Evolutionary conservation across 2,329 filamentous ascomycete species (phyloP).

Genomic region (Monilinia vaccinii-corymbosi): DNA sequence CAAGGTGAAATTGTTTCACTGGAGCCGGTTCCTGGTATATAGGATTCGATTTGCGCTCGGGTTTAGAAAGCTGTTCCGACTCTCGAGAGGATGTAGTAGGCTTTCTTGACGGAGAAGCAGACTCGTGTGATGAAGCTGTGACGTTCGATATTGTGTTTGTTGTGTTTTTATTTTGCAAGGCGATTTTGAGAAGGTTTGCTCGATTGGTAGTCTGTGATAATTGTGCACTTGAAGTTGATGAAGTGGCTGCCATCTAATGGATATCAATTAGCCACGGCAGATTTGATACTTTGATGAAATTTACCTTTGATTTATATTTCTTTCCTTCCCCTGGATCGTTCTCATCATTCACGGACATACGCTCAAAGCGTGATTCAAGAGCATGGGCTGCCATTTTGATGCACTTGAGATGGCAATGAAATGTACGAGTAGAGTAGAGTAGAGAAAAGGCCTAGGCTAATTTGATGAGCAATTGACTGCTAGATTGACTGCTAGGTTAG

Average conservation of each 20-base stretch:
- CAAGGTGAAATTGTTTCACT: conserved; percentile 60
- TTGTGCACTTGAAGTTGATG: conserved; percentile 26
- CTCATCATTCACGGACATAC: conserved; percentile 82
- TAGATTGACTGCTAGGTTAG: conserved; percentile 14
- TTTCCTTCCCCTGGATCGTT: conserved; percentile 54
- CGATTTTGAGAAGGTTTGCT: conserved; percentile 78
- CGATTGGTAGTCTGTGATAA: conserved; percentile 49
- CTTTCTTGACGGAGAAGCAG: conserved; percentile 45
- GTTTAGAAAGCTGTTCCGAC: conserved; percentile 41
- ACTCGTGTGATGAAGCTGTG: conserved; percentile 53
- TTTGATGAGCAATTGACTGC: background rate
- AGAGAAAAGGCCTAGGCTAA: background rate
- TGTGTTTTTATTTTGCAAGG: conserved; percentile 68
- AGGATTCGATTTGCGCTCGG: conserved; percentile 42
- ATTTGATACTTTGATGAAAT: conserved; percentile 15
- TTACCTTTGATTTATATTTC: conserved; percentile 69
- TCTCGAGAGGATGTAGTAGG: conserved; percentile 34
- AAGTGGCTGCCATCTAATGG: conserved; percentile 22
- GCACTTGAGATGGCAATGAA: background rate
- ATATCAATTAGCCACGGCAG: conserved; percentile 30
- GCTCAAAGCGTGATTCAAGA: conserved; percentile 82
- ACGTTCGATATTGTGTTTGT: conserved; percentile 58
- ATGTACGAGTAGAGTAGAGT: too few relatives aligned
- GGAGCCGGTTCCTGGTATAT: conserved; percentile 48
- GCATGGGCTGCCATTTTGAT: conserved; percentile 59